Evolutionary conservation across 208 protist species (phyloP), one percentile per base, ranked within the genome.

Genomic region (Acanthamoeba sp.): DNA sequence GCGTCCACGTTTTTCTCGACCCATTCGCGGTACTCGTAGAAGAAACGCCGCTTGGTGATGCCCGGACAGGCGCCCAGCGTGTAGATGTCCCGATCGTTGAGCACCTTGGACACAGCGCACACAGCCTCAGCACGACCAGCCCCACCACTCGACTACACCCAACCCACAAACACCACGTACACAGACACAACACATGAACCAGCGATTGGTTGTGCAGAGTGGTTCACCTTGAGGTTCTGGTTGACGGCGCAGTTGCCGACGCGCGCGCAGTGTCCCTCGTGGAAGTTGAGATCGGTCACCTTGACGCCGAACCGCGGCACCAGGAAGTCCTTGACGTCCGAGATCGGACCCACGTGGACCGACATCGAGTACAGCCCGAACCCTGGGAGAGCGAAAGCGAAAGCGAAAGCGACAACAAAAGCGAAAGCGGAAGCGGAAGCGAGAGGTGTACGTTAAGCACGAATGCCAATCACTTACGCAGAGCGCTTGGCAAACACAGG

Each of bases 1-100:
- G 73, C 73, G 40, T 84, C 73, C 7, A 84, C 73, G 27, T 84
- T 84, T 34, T 84, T 14, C 29, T 84, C 20, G 18, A 84, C 42
- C 36, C 36, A 84, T 40, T 84, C 73, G 27, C 73, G 73, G 42
- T 84, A 84, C 42, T 84, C 73, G 42, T 84, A 84, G 73, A 84
- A 84, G 73, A 84, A 84, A 10, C 73, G 38, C 18, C 73, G 34
- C 73, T 84, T 84, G 40, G 73, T 84, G 42, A 84, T 84, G 22
- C 73, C 73, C 1, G 73, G 73, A 18, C 73, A 84, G 9, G 73
- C 73, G 27, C 73, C 73, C 16, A 84, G 73, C 16, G 73, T 84
- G 29, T 84, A 84, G 34, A 84, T 52, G n/a, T 84, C 73, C 40
- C 73, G 73, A 24, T 1, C 0, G 29, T 84, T 16, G 48, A 55